These are phyloP conservation scores for Monosporozyma aquatica DNA, from an alignment of 805 yeast species.

Conservation along the genomic window DNA sequence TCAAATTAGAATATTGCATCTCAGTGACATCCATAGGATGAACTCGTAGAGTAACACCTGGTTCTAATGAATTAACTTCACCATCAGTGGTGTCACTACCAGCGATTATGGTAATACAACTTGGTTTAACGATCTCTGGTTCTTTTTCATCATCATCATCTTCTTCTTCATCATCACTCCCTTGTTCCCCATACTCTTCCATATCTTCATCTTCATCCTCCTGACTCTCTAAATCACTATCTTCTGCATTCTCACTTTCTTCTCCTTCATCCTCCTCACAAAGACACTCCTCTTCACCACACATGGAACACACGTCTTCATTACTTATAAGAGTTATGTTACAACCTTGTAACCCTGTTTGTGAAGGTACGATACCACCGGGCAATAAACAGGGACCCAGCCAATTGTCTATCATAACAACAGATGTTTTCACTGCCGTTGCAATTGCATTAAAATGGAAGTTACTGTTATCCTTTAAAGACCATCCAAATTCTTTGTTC, in stretches of 20 bases:
- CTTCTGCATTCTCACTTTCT: neutral
- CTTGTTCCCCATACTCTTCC: constrained; percentile 14
- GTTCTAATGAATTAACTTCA: neutral
- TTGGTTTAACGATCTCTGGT: constrained; percentile 15
- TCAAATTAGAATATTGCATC: neutral
- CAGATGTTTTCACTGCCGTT: neutral
- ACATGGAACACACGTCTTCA: constrained; percentile 3
- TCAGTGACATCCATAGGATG: neutral
- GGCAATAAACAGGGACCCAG: constrained; percentile 1
- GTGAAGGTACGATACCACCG: neutral
- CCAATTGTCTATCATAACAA: neutral
- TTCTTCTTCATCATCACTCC: constrained; percentile 12
- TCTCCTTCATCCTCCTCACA: constrained; percentile 11
- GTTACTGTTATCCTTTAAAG: neutral
- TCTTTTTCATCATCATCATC: constrained; percentile 12
- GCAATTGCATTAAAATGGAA: neutral
- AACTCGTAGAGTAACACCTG: neutral
- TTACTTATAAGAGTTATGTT: neutral
- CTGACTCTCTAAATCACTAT: neutral
- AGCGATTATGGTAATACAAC: constrained; percentile 8
- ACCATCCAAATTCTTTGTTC: neutral
- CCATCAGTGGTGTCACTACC: constrained; percentile 16
- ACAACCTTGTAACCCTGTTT: neutral
- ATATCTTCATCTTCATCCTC: constrained; percentile 17
- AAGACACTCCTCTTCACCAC: constrained; percentile 1